Base-by-base conservation (phyloP, 805 yeast genomes). In the Starmerella geochares region DNA sequence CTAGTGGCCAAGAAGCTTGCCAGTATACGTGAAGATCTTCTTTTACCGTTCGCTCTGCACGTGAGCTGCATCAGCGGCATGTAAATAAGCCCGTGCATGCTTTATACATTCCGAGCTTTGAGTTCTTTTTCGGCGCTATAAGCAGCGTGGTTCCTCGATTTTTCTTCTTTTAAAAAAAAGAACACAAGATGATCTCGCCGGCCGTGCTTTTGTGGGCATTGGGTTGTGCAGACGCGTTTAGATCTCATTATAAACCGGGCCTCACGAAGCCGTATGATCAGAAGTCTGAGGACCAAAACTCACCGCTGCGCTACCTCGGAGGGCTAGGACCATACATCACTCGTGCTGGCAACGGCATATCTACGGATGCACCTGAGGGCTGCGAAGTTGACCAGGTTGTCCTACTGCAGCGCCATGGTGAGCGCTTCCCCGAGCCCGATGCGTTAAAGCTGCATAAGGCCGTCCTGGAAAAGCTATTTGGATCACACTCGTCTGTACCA, bases 401-500 rank as follows among this genome's bases (percentile, higher is more conserved):
- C 52, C 57, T 73, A 52, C 52, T 71, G 37, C 68, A 71, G 50
- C 71, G 81, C 58, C 81, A 76, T 52, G 80, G 80, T 6, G 80
- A 75, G 56, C 66, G 81, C 49, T 76, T 64, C 56, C 76, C 72
- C 9, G 60, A 64, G 2, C 31, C 46, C 3, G 42, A 33, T 10
- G 37, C 43, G 2, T 38, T 36, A 2, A 38, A 36, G 17, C 54
- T 27, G 25, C 47, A 51, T 32, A 33, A 67, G 3, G 62, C 63
- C 49, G 59, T 60, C 63, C 38, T 53, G 16, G 29, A 24, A 4
- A 54, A 51, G 46, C 46, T 56, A 23, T 21, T 33, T 21, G 16
- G n/a, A 4, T 11, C 36, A 8, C 49, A 46, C 21, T 52, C 52
- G 25, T 35, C 28, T 2, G 23, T 17, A 4, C 44, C 40, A 8